A percentile compares a stretch with the other conserved stretches of the same genome.
Conservation (phyloP, 371 early-diverging fungal species). For the Mortierella sp. region DNA sequence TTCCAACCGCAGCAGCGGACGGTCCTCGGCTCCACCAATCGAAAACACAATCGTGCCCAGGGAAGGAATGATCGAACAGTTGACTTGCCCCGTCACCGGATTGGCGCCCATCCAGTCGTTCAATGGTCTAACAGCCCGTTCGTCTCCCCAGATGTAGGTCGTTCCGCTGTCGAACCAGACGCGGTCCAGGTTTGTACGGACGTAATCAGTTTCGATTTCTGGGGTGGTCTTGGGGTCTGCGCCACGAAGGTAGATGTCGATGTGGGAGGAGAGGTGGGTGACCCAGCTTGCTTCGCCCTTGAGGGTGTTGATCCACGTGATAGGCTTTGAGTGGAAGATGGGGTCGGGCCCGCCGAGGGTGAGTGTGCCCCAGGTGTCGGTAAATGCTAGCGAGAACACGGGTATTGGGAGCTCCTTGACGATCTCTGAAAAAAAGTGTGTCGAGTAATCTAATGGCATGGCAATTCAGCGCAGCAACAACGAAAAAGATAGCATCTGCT, state of each 20-base stretch:
- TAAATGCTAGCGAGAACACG: conserved; percentile 34
- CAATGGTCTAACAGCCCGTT: conserved; percentile 3
- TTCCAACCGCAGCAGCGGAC: conserved; percentile 10
- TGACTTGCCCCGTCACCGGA: conserved; percentile 34
- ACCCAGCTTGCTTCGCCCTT: conserved; percentile 39
- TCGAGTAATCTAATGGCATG: conserved; percentile 16
- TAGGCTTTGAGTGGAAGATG: conserved; percentile 18
- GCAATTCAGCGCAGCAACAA: neutral
- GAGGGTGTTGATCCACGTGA: conserved; percentile 35
- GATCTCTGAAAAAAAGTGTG: conserved; percentile 34
- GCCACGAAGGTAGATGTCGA: conserved; percentile 13
- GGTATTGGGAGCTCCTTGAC: conserved; percentile 28
- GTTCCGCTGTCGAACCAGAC: conserved; percentile 52
- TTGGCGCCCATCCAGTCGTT: conserved; percentile 47
- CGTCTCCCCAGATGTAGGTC: conserved; percentile 46
- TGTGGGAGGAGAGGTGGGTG: conserved; percentile 17
- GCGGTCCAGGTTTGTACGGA: conserved; percentile 22
- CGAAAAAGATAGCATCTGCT: no score
- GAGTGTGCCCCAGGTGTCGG: conserved; percentile 37
- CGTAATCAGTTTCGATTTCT: neutral
- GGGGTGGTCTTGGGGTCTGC: neutral
- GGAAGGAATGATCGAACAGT: conserved; percentile 16
- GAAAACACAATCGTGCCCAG: conserved; percentile 40
- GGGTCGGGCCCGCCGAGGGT: conserved; percentile 40
- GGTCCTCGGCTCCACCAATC: conserved; percentile 23